Percentiles rank a stretch among this genome's conserved stretches.
phyloP scores from a whole-genome alignment of 1,284 basidiomycete species.

The Microbotryum scabiosae region DNA sequence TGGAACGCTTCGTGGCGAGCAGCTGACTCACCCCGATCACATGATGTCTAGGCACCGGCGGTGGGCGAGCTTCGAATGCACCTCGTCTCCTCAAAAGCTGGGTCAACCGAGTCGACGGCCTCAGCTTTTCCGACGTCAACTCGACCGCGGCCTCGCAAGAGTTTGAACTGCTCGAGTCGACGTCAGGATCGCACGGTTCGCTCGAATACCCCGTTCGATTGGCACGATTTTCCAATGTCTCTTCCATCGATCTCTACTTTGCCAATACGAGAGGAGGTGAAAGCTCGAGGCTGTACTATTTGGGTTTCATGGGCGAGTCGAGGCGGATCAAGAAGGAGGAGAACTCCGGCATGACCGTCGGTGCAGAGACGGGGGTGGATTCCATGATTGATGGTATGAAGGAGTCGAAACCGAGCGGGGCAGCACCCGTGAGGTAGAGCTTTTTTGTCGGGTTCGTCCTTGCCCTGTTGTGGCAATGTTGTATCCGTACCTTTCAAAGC shows the following conservation, averaged over 20 bases:
- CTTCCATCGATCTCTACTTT: conserved; percentile 64
- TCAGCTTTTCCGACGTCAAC: conserved; percentile 13
- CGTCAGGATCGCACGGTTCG: conserved; percentile 47
- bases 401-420: conserved; percentile 19
- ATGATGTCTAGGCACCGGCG: conserved; percentile 48
- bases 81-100: conserved; percentile 21
- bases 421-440: conserved; percentile 10
- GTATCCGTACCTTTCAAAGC: no score
- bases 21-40: conserved; percentile 33
- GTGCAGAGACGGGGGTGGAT: conserved; percentile 20
- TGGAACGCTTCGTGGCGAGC: conserved; percentile 1
- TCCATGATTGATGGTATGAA: conserved; percentile 21
- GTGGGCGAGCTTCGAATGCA: conserved; percentile 45
- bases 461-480: no score
- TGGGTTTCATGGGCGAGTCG: conserved; percentile 70
- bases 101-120: conserved; percentile 20
- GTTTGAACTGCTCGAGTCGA: conserved; percentile 60
- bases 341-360: conserved; percentile 23
- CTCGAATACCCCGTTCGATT: conserved; percentile 64
- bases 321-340: conserved; percentile 51
- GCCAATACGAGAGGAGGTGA: conserved; percentile 59
- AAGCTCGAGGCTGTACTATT: conserved; percentile 57
- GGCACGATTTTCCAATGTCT: conserved; percentile 63
- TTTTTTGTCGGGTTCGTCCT: background rate
- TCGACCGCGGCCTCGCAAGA: conserved; percentile 54